These are phyloP conservation scores for Candida ficus DNA, from an alignment of 805 yeast species.

Conservation along the genomic window DNA sequence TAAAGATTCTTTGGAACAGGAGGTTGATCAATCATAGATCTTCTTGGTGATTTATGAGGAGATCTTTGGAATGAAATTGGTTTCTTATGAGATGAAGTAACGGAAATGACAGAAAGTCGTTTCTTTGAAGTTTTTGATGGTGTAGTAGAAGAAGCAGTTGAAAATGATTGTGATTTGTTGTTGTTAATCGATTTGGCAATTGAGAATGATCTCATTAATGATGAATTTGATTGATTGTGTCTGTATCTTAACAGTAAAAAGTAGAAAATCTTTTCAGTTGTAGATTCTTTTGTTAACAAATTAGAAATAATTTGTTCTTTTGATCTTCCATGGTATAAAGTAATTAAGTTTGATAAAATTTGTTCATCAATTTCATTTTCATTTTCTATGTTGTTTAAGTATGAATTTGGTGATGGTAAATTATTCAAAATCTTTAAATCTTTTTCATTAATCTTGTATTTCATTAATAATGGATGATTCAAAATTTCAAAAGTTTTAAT, in stretches of 20 bases:
- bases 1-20: constrained; percentile 21
- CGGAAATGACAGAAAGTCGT: constrained; percentile 39
- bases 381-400: constrained; percentile 19
- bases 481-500: constrained; percentile 63
- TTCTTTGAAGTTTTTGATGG: constrained; percentile 33
- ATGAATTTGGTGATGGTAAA: constrained; percentile 27
- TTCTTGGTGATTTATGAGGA: constrained; percentile 18
- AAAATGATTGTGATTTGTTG: constrained; percentile 9
- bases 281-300: constrained; percentile 50
- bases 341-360: constrained; percentile 68
- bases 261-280: constrained; percentile 78
- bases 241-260: constrained; percentile 70
- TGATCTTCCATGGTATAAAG: constrained; percentile 76
- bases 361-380: constrained; percentile 61
- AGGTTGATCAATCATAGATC: constrained; percentile 22
- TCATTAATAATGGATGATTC: constrained; percentile 70
- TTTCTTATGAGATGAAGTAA: constrained; percentile 44
- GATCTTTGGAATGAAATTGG: constrained; percentile 40
- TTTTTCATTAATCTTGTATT: constrained; percentile 39
- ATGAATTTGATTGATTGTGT: constrained; percentile 48
- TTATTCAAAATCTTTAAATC: constrained; percentile 25
- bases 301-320: constrained; percentile 50
- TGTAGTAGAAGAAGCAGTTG: constrained; percentile 10
- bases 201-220: constrained; percentile 26
- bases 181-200: constrained; percentile 26